Conservation (phyloP, 805 yeast species). For the Lachancea sp. region DNA sequence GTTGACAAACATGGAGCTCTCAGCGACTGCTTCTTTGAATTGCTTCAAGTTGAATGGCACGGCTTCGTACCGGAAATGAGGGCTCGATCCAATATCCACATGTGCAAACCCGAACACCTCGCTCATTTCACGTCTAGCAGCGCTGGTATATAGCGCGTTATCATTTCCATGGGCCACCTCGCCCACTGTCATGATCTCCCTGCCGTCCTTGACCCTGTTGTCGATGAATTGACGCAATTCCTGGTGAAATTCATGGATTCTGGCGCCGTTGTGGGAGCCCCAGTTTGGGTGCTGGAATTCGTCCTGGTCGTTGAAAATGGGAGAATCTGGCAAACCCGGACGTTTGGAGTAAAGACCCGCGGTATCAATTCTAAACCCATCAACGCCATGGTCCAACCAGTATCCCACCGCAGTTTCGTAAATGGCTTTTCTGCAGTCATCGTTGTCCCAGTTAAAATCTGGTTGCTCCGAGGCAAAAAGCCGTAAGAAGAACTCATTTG, state of each 20-base stretch:
- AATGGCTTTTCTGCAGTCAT: constrained; percentile 27
- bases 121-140: constrained; percentile 35
- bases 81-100: constrained; percentile 28
- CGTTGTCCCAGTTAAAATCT: constrained; percentile 55
- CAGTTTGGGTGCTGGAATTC: constrained; percentile 34
- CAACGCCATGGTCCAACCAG: constrained; percentile 51
- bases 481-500: constrained; percentile 49
- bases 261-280: constrained; percentile 40
- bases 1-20: constrained; percentile 36
- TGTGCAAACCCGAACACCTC: constrained; percentile 36
- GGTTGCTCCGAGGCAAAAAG: constrained; percentile 51
- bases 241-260: constrained; percentile 52
- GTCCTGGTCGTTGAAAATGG: constrained; percentile 37
- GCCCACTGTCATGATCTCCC: constrained; percentile 52
- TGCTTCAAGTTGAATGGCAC: constrained; percentile 33
- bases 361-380: constrained; percentile 54
- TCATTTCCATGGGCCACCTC: constrained; percentile 32
- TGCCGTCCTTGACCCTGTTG: constrained; percentile 36
- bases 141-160: constrained; percentile 31
- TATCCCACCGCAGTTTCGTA: constrained; percentile 42
- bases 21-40: constrained; percentile 37
- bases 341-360: constrained; percentile 48
- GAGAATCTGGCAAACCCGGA: constrained; percentile 42
- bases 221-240: constrained; percentile 35
- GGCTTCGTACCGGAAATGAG: constrained; percentile 21